phyloP scores from a whole-genome alignment of 1,284 basidiomycete species.

The Meira nashicola region DNA sequence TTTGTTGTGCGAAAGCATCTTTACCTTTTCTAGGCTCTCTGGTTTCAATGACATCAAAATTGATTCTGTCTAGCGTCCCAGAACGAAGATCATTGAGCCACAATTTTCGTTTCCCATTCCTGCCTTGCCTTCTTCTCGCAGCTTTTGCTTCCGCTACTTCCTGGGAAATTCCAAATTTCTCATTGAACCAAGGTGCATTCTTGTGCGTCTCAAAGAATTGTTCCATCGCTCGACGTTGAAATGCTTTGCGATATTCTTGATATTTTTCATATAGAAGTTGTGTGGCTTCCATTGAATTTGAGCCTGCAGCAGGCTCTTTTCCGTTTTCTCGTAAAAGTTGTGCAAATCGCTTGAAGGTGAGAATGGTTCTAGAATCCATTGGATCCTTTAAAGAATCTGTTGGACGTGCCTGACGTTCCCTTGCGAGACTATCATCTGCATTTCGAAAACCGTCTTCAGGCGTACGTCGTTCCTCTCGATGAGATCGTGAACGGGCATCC shows the following conservation, averaged over 20 bases:
- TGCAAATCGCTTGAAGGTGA: constrained; percentile 32
- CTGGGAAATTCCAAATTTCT: constrained; percentile 35
- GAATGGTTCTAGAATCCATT: constrained; percentile 28
- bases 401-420: too few relatives aligned
- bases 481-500: not conserved
- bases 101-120: constrained; percentile 30
- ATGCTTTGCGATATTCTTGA: constrained; percentile 35
- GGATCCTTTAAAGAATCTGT: constrained; percentile 16
- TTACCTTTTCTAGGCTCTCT: constrained; percentile 2
- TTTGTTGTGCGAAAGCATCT: not conserved
- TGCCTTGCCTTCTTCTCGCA: constrained; percentile 27
- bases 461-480: not conserved
- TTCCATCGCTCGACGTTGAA: constrained; percentile 29
- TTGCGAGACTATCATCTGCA: not conserved
- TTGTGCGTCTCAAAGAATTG: constrained; percentile 38
- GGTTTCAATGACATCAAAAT: constrained; percentile 25
- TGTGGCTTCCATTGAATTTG: constrained; percentile 12
- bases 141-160: constrained; percentile 22
- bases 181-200: constrained; percentile 42
- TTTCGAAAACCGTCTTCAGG: not conserved
- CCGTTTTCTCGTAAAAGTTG: constrained; percentile 15
- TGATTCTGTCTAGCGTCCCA: constrained; percentile 39
- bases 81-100: constrained; percentile 39
- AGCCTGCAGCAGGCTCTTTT: constrained; percentile 7
- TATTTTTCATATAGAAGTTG: constrained; percentile 39